phyloP scores from a whole-genome alignment of 2,329 filamentous ascomycete species.

The Orbilia quercus region DNA sequence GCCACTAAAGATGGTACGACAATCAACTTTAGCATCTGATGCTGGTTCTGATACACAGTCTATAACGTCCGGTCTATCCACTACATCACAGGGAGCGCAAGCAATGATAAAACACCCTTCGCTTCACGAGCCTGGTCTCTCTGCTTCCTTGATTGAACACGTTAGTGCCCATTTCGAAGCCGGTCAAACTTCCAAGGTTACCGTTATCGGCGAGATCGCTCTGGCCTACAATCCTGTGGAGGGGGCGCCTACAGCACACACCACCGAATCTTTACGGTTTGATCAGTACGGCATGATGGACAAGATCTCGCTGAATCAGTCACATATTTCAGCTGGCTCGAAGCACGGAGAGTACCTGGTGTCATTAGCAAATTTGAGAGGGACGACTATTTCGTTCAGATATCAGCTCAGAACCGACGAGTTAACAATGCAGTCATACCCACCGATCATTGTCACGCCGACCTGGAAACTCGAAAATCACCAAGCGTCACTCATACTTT shows the following conservation, averaged over 20 bases:
- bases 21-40: slow-evolving; percentile 57
- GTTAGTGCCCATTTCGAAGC: slow-evolving; percentile 86
- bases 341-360: slow-evolving; percentile 83
- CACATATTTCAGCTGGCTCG: slow-evolving; percentile 79
- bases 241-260: slow-evolving; percentile 63
- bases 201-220: slow-evolving; percentile 87
- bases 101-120: slow-evolving; percentile 81
- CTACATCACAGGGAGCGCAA: slow-evolving; percentile 75
- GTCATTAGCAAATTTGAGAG: slow-evolving; percentile 76
- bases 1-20: slow-evolving; percentile 51
- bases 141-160: slow-evolving; percentile 89
- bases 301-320: slow-evolving; percentile 91
- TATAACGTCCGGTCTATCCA: slow-evolving; percentile 75
- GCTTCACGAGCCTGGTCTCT: slow-evolving; percentile 80
- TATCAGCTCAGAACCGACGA: slow-evolving; percentile 84
- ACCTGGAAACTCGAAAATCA: slow-evolving; percentile 85
- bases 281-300: slow-evolving; percentile 90
- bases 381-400: slow-evolving; percentile 85
- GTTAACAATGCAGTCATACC: slow-evolving; percentile 69
- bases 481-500: slow-evolving; percentile 85
- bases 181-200: slow-evolving; percentile 75
- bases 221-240: slow-evolving; percentile 76
- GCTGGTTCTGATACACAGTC: slow-evolving; percentile 83
- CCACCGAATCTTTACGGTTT: slow-evolving; percentile 77
- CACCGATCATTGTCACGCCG: slow-evolving; percentile 78